Percentiles rank a stretch among this genome's conserved stretches.
phyloP scores from a whole-genome alignment of 306 rosid genomes.

The Vachellia pachyceras region DNA sequence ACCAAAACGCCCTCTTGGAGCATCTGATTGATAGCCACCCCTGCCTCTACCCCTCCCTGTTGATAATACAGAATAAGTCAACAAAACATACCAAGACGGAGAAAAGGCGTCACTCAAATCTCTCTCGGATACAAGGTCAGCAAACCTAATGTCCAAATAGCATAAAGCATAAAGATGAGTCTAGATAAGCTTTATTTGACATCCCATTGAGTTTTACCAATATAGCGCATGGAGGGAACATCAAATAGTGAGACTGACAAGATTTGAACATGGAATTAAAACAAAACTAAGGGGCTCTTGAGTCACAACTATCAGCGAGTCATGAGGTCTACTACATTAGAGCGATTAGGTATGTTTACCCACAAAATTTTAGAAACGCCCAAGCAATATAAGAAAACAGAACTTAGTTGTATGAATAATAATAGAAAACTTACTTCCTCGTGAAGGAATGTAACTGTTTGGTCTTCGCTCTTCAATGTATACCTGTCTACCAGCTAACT shows the following conservation, averaged over 20 bases:
- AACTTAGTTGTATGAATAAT: background rate
- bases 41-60: slow-evolving; percentile 97
- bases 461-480: slow-evolving; percentile 98
- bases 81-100: background rate
- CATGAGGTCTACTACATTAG: background rate
- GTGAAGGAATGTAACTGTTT: slow-evolving; percentile 78
- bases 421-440: slow-evolving; percentile 65
- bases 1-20: slow-evolving; percentile 67
- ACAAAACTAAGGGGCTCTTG: background rate
- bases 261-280: background rate
- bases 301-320: background rate
- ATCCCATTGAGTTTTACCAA: background rate
- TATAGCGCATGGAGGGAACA: background rate
- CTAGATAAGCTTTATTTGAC: background rate
- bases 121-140: slow-evolving; percentile 38
- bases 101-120: background rate
- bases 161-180: background rate
- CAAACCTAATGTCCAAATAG: background rate
- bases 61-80: slow-evolving; percentile 36
- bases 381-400: background rate
- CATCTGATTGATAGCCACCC: slow-evolving; percentile 72
- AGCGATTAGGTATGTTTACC: background rate
- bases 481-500: slow-evolving; percentile 83
- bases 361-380: background rate
- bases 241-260: background rate